phyloP scores from a whole-genome alignment of 1,284 basidiomycete genomes.

The Pyrrhoderma noxium region DNA sequence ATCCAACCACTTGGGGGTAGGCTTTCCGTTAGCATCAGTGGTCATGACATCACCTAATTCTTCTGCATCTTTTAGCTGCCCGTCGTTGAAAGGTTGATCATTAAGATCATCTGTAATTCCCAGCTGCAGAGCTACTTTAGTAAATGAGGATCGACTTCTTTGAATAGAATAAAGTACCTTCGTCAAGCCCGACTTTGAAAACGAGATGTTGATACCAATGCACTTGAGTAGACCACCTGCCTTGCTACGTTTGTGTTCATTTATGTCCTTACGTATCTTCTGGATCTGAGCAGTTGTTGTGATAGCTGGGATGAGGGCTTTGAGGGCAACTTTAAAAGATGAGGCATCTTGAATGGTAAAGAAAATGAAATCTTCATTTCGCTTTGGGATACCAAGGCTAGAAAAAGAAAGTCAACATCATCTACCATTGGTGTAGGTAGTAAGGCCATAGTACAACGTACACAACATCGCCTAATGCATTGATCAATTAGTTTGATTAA shows the following conservation, averaged over 20 bases:
- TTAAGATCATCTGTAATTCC: constrained; percentile 30
- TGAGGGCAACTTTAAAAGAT: constrained; percentile 26
- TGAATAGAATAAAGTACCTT: constrained; percentile 6
- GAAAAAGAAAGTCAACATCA: neutral
- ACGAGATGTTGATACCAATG: constrained; percentile 20
- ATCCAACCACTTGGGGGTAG: constrained; percentile 28
- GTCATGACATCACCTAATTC: constrained; percentile 25
- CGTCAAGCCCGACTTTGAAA: constrained; percentile 19
- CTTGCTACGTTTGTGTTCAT: constrained; percentile 31
- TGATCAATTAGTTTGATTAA: neutral
- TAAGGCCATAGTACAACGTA: too few relatives aligned
- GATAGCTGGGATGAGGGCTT: constrained; percentile 29
- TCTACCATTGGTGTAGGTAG: neutral
- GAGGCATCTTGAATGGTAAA: constrained; percentile 26
- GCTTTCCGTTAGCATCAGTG: constrained; percentile 6
- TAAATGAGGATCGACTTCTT: neutral
- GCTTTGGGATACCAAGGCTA: constrained; percentile 22
- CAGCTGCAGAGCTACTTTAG: constrained; percentile 18
- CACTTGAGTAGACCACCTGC: constrained; percentile 26
- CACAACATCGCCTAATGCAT: constrained; percentile 14
- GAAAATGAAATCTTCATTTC: constrained; percentile 29
- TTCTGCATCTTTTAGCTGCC: constrained; percentile 27
- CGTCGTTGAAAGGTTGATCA: constrained; percentile 28
- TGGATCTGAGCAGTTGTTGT: constrained; percentile 26
- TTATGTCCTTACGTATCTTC: constrained; percentile 24